phyloP scores from a whole-genome alignment of 2,329 filamentous ascomycete genomes.

The Pezicula radicicola region DNA sequence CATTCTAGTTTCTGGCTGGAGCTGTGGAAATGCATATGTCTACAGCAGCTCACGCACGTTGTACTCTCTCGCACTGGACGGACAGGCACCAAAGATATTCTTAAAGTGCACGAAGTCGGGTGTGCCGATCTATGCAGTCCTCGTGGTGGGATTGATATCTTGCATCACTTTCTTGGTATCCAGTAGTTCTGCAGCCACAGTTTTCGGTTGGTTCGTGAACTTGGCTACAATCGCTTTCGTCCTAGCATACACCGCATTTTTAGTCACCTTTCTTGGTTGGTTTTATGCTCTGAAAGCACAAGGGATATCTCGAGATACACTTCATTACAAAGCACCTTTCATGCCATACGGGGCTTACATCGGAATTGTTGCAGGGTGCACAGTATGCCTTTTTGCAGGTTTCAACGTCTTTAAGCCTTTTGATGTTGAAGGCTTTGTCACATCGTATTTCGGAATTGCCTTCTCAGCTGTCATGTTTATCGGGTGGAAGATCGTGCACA shows the following conservation, averaged over 20 bases:
- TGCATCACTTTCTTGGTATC: constrained; percentile 44
- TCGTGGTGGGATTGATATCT: constrained; percentile 35
- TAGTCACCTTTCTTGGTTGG: constrained; percentile 42
- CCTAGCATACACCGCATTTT: constrained; percentile 44
- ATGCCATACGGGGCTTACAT: constrained; percentile 51
- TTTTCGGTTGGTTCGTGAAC: constrained; percentile 52
- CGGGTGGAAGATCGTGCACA: constrained; percentile 64
- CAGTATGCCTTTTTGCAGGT: constrained; percentile 53
- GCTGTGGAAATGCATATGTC: constrained; percentile 50
- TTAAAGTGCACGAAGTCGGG: constrained; percentile 44
- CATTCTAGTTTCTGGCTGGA: constrained; percentile 48
- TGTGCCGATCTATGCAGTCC: constrained; percentile 44
- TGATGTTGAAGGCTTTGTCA: constrained; percentile 45
- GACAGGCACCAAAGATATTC: constrained; percentile 46
- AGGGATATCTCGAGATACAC: constrained; percentile 39
- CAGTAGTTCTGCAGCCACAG: constrained; percentile 36
- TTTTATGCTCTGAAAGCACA: constrained; percentile 52
- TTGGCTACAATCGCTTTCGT: constrained; percentile 44
- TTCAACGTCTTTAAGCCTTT: constrained; percentile 50
- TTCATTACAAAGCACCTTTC: constrained; percentile 47
- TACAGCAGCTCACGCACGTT: constrained; percentile 47
- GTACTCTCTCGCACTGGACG: constrained; percentile 46
- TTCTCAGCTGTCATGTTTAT: constrained; percentile 56
- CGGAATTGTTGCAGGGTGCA: constrained; percentile 41
- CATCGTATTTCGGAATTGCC: constrained; percentile 50